A percentile compares a stretch with the other conserved stretches of the same genome.
Evolutionary conservation across 352 stramenopile genomes (phyloP).

Genomic region (Globisporangium mamillatum): DNA sequence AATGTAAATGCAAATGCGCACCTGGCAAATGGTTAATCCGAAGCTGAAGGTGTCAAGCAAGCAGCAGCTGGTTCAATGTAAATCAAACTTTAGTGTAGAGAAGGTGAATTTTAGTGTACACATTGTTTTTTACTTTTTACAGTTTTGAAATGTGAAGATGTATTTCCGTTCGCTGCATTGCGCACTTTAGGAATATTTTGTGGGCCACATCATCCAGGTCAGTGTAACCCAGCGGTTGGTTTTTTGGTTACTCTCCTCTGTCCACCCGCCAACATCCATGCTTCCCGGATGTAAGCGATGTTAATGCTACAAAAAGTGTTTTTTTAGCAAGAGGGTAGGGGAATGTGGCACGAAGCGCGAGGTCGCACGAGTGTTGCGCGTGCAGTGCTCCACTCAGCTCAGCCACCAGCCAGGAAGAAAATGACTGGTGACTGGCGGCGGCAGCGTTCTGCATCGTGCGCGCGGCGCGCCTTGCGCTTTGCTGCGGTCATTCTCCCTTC

Average conservation of each 20-base stretch:
- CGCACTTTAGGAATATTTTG: no score
- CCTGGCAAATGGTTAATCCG: neutral
- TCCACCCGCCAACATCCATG: neutral
- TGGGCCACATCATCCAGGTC: no score
- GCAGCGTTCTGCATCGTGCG: neutral
- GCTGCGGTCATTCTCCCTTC: constrained; percentile 63
- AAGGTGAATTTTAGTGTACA: neutral
- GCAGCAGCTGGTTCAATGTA: no score
- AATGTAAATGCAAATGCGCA: neutral
- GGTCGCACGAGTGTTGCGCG: neutral
- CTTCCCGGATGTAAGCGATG: neutral
- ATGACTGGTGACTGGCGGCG: constrained; percentile 5
- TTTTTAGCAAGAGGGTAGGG: neutral
- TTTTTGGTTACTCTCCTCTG: no score
- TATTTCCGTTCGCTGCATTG: no score
- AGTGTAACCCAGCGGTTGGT: no score
- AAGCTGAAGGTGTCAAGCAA: no score
- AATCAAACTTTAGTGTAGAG: neutral
- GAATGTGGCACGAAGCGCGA: neutral
- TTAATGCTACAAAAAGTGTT: neutral
- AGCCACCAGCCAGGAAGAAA: neutral
- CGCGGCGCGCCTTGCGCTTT: neutral
- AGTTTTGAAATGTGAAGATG: no score
- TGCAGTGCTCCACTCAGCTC: neutral
- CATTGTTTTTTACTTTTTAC: no score